Evolutionary conservation across 106 monocot genomes (phyloP).

Genomic region (Dendrobium officinale): DNA sequence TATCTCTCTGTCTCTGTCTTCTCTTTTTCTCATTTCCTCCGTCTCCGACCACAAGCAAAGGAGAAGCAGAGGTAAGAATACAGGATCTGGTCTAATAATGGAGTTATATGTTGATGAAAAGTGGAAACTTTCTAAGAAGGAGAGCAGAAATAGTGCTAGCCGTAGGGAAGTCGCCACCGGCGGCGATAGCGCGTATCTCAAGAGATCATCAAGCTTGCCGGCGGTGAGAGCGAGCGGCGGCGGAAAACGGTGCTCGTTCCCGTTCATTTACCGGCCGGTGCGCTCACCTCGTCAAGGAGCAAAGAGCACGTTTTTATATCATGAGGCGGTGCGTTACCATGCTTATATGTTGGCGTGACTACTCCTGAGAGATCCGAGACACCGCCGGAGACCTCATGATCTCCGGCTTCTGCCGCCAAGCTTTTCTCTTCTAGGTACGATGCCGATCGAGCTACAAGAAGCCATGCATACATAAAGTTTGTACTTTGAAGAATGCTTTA

Average conservation of each 20-base stretch:
- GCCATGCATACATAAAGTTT: neutral
- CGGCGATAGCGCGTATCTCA: neutral
- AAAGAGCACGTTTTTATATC: conserved; percentile 48
- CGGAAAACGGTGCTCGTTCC: neutral
- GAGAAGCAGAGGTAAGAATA: neutral
- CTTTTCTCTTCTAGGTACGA: too few relatives aligned
- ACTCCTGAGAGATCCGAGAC: conserved; percentile 7
- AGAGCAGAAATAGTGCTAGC: conserved; percentile 11
- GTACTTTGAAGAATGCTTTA: too few relatives aligned
- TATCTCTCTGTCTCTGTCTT: too few relatives aligned
- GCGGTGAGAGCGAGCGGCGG: neutral
- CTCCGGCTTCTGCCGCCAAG: too few relatives aligned
- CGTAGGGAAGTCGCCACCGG: neutral
- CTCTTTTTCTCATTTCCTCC: neutral
- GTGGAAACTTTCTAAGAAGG: conserved; percentile 23
- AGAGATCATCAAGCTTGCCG: conserved; percentile 6
- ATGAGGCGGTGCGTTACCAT: conserved; percentile 47
- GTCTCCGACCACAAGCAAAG: neutral
- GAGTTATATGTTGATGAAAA: conserved; percentile 34
- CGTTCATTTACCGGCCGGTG: conserved; percentile 28
- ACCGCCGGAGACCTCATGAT: too few relatives aligned
- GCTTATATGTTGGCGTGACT: conserved; percentile 28
- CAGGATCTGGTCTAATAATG: conserved; percentile 1
- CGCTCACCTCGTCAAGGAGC: conserved; percentile 36
- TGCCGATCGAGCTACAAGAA: neutral